Evolutionary conservation across 306 rosid genomes (phyloP).

Genomic region (Cucumis hystrix): DNA sequence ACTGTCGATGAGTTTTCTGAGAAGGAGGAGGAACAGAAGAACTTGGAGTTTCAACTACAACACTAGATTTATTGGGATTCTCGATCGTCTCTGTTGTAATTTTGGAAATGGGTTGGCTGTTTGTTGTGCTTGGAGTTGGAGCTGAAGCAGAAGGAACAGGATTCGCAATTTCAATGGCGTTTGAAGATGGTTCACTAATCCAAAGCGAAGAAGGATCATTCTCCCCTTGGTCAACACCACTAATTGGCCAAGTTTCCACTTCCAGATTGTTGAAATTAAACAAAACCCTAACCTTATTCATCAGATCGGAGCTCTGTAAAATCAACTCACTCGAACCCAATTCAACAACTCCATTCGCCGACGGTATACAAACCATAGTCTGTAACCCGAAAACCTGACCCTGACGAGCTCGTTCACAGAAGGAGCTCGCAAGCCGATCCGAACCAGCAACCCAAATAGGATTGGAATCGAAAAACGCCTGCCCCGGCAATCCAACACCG

Average conservation of each 20-base stretch:
- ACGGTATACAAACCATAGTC: conserved; percentile 67
- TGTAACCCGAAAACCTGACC: conserved; percentile 51
- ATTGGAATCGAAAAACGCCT: conserved; percentile 40
- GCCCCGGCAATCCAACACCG: conserved; percentile 62
- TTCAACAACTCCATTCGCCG: conserved; percentile 71
- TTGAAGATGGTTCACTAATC: conserved; percentile 45
- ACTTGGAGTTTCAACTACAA: conserved; percentile 39
- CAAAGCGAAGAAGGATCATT: conserved; percentile 76
- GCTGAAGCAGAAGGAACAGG: conserved; percentile 14
- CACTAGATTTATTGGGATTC: conserved; percentile 31
- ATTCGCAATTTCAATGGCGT: conserved; percentile 21
- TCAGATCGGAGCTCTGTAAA: conserved; percentile 56
- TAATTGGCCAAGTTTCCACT: conserved; percentile 46
- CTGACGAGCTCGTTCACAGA: conserved; percentile 68
- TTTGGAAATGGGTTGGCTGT: neutral
- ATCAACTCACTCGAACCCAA: conserved; percentile 73
- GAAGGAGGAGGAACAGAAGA: conserved; percentile 40
- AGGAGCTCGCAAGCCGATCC: conserved; percentile 29
- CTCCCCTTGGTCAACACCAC: conserved; percentile 53
- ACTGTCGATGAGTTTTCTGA: conserved; percentile 7
- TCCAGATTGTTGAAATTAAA: conserved; percentile 65
- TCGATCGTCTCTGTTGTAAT: conserved; percentile 19
- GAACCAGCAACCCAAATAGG: conserved; percentile 62
- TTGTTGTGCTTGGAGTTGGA: conserved; percentile 20
- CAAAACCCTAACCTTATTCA: conserved; percentile 50